Evolutionary conservation across 345 rosid species (phyloP), one percentile per base, ranked within the genome.

Genomic region (Gossypium arboreum): DNA sequence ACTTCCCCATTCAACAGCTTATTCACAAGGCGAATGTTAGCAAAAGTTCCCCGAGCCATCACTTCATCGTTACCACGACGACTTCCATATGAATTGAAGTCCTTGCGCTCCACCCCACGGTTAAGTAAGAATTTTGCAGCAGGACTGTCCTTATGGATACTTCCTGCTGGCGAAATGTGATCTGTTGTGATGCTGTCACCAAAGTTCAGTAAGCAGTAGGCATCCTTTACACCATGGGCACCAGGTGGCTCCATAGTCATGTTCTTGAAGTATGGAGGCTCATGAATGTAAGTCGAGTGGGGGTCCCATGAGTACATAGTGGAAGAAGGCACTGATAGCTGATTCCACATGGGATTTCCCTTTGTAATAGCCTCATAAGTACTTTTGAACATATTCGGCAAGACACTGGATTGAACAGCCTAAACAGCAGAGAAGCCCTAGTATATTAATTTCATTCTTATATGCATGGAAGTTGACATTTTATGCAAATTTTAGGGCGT

Each of bases 151-250:
- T 87, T 95, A 78, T 95, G 93, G 85, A 95, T 95, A 85, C 89
- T 93, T 75, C 99, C 98, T 34, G 99, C 99, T 3, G 99, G 99
- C 62, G 99, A 95, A 68, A 95, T 95, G 81, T 95, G 99, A 83
- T 95, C 99, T 11, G 99, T 95, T 54, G 99, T 95, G 71, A 95
- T 95, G 78, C 98, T 95, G 83, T 95, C 99, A 20, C 98, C 99
- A 71, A 93, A 90, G 83, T 89, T 95, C 74, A 95, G 88, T 29
- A 95, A 82, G 81, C 99, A 95, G 88, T 88, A 91, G 11, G 99
- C 99, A 77, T 93, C 99, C 79, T 91, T 95, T 76, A 95, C 97
- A 55, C 90, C 92, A 73, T 89, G 93, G 51, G 97, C 86, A 9
- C 99, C 99, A 25, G 99, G 97, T 80, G 98, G 97, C 79, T 86